Base-by-base conservation (phyloP, 768 basidiomycete genomes). In the Phlegmacium glaucopus region DNA sequence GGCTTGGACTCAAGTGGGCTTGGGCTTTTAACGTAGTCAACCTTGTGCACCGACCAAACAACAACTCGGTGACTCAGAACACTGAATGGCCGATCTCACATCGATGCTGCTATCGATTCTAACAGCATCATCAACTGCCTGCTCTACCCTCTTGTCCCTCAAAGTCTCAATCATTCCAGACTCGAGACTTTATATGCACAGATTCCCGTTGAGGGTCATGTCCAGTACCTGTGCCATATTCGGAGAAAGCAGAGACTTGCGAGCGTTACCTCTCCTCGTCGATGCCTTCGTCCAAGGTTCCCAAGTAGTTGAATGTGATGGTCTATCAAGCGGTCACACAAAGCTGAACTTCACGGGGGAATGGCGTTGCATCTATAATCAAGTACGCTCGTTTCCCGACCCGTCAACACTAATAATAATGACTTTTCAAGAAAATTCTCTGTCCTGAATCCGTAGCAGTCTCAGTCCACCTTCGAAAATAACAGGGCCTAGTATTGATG, bases 41-140 rank as follows among this genome's bases (percentile, higher is more conserved):
- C n/a, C n/a, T n/a, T n/a, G n/a, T n/a, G n/a, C n/a, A n/a, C n/a
- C n/a, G n/a, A n/a, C n/a, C n/a, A n/a, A n/a, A n/a, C n/a, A n/a
- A n/a, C n/a, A 18, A 11, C 32, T 16, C 29, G 13, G n/a, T 10
- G 15, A 39, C 34, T 8, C 56, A 97, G 94, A 88, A 93, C 66
- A 87, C 90, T n/a, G 80, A 87, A 50, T 83, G 22, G 92, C 93
- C 28, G 94, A 97, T 72, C 81, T 98, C 15, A 92, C 94, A 3
- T 79, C 91, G 13, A 98, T 98, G 95, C 75, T 97, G 1, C 77
- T 98, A 9, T 95, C 94, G n/a, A 98, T 97, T 69, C 70, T 96
- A 29, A 89, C 92, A 7, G 78, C 87, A 4, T 83, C 89, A 37
- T 74, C 87, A 2, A 66, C 77, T 0, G 78, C 87, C 44, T 86